phyloP scores from a whole-genome alignment of 305 asterid genomes.

The Rubia tinctorum region DNA sequence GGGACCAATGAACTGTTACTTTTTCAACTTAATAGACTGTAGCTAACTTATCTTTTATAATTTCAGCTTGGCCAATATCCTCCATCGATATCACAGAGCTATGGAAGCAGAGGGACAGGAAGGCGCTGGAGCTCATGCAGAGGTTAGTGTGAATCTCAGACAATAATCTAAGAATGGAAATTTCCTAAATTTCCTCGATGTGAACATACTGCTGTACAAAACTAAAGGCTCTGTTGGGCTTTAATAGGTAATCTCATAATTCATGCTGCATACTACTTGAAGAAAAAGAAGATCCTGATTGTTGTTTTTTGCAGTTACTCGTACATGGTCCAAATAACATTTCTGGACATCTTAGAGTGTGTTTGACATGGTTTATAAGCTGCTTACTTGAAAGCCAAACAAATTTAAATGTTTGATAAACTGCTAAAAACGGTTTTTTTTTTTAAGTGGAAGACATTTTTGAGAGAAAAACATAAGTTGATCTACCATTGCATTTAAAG shows the following conservation, averaged over 20 bases:
- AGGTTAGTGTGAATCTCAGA: slow-evolving; percentile 27
- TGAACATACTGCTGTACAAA: too few species aligned
- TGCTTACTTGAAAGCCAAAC: too few species aligned
- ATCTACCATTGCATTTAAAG: too few species aligned
- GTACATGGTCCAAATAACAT: background rate
- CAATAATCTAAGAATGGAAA: too few species aligned
- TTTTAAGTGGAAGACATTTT: too few species aligned
- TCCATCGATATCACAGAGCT: slow-evolving; percentile 30
- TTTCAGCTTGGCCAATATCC: slow-evolving; percentile 41
- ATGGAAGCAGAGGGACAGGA: slow-evolving; percentile 28
- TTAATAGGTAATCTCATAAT: background rate
- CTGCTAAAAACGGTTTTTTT: too few species aligned
- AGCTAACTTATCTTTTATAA: background rate
- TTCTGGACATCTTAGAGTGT: background rate
- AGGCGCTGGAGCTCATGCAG: slow-evolving; percentile 21
- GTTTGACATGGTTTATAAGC: too few species aligned
- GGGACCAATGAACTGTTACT: background rate
- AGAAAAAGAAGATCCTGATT: background rate
- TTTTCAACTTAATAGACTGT: background rate
- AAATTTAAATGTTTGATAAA: too few species aligned
- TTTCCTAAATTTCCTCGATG: too few species aligned
- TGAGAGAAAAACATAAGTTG: too few species aligned
- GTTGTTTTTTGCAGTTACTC: background rate
- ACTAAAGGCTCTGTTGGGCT: background rate
- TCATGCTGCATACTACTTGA: background rate